A percentile compares a stretch with the other conserved stretches of the same genome.
These are phyloP conservation scores for Thelephora terrestris DNA, from an alignment of 1,284 basidiomycete genomes.

Conservation along the genomic window DNA sequence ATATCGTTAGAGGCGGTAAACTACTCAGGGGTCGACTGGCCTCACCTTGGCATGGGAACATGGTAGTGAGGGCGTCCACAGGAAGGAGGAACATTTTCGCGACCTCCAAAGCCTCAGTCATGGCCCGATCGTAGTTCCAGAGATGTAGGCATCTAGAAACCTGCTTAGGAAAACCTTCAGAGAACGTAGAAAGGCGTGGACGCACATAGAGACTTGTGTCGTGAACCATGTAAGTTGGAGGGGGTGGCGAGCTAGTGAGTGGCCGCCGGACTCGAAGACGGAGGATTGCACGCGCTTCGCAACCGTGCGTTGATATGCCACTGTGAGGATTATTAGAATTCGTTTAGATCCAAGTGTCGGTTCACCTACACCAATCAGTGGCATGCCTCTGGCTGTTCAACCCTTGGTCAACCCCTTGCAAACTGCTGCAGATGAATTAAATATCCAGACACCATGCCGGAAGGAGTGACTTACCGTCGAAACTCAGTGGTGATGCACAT, in stretches of 20 bases:
- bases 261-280: constrained; percentile 37
- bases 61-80: constrained; percentile 52
- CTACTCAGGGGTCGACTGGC: constrained; percentile 6
- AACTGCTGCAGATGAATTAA: constrained; percentile 19
- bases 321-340: constrained; percentile 28
- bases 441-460: constrained; percentile 10
- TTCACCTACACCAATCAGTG: constrained; percentile 64
- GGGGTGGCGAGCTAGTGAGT: constrained; percentile 51
- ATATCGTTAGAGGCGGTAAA: neutral
- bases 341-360: neutral
- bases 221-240: constrained; percentile 66
- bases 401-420: constrained; percentile 28
- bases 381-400: constrained; percentile 57
- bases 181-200: constrained; percentile 4
- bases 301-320: constrained; percentile 45
- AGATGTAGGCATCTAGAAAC: constrained; percentile 47
- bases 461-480: constrained; percentile 41
- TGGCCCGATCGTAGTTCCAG: constrained; percentile 50
- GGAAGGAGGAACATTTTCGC: constrained; percentile 53
- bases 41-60: constrained; percentile 65
- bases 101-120: constrained; percentile 52
- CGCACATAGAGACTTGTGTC: constrained; percentile 52
- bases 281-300: constrained; percentile 42
- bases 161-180: constrained; percentile 10
- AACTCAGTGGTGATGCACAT: constrained; percentile 56